These are phyloP conservation scores for Anaeramoeba ignava DNA, from an alignment of 78 protist genomes.

Conservation along the genomic window DNA sequence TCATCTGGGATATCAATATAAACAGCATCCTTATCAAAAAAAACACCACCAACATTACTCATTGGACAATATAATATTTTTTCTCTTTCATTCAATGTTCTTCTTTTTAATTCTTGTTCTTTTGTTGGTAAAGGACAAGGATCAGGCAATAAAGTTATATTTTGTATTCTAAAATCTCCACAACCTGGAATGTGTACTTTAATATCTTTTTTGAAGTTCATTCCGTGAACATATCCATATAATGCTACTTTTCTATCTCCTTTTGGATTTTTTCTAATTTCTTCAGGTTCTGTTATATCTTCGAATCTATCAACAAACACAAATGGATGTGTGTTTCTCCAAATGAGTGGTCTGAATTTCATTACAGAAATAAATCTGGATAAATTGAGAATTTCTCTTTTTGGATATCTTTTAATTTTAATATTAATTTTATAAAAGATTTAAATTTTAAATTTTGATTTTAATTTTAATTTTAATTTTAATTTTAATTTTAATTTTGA, in stretches of 20 bases:
- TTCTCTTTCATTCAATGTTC: slow-evolving; percentile 52
- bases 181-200: slow-evolving; percentile 88
- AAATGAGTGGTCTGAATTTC: slow-evolving; percentile 69
- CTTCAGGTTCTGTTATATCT: slow-evolving; percentile 80
- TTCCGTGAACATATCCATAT: slow-evolving; percentile 87
- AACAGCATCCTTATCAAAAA: slow-evolving; percentile 88
- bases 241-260: slow-evolving; percentile 19
- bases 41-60: slow-evolving; percentile 80
- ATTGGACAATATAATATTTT: slow-evolving; percentile 34
- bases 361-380: slow-evolving; percentile 81
- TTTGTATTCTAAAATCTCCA: slow-evolving; percentile 78
- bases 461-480: too few species aligned
- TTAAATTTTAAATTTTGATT: too few species aligned
- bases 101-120: slow-evolving; percentile 18
- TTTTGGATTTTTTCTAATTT: slow-evolving; percentile 36
- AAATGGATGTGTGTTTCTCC: slow-evolving; percentile 89
- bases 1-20: slow-evolving; percentile 67
- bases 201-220: slow-evolving; percentile 49
- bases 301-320: slow-evolving; percentile 78
- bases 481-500: too few species aligned
- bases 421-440: too few species aligned
- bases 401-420: slow-evolving; percentile 41
- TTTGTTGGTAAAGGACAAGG: slow-evolving; percentile 83
- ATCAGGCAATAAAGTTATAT: slow-evolving; percentile 56
- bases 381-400: slow-evolving; percentile 77